Conservation (phyloP, 2,329 filamentous ascomycete genomes). For the Lithohypha guttulata region DNA sequence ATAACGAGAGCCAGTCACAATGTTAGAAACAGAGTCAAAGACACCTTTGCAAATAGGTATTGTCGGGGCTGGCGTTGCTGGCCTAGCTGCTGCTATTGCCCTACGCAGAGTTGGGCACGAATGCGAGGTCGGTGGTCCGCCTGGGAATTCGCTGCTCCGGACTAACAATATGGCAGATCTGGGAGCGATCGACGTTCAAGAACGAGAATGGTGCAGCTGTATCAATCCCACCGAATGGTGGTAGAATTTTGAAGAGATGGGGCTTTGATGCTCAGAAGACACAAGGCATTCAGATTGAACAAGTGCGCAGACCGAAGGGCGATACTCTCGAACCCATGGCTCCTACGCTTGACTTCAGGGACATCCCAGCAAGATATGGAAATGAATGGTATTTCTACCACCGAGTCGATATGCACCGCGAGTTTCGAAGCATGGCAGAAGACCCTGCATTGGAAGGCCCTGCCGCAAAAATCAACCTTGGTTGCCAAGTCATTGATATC, state of each 20-base stretch:
- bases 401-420: conserved; percentile 34
- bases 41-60: conserved; percentile 19
- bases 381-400: conserved; percentile 27
- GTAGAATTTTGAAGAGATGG: conserved; percentile 23
- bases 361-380: conserved; percentile 18
- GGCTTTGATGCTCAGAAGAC: conserved; percentile 23
- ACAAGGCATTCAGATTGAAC: conserved; percentile 20
- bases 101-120: conserved; percentile 26
- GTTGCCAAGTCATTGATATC: conserved; percentile 23
- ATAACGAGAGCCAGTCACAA: not conserved
- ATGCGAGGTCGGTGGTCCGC: conserved; percentile 26
- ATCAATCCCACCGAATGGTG: conserved; percentile 26
- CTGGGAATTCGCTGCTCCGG: too few species aligned
- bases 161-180: conserved; percentile 19
- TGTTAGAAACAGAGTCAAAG: conserved; percentile 6
- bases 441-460: conserved; percentile 9
- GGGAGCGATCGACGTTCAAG: conserved; percentile 26
- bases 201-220: conserved; percentile 28
- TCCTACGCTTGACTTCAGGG: conserved; percentile 18
- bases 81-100: conserved; percentile 26
- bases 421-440: conserved; percentile 27
- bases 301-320: conserved; percentile 21
- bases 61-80: conserved; percentile 28
- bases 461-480: conserved; percentile 20
- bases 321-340: conserved; percentile 22